Evolutionary conservation across 179 eudicot species (phyloP).

Genomic region (Silene vulgaris): DNA sequence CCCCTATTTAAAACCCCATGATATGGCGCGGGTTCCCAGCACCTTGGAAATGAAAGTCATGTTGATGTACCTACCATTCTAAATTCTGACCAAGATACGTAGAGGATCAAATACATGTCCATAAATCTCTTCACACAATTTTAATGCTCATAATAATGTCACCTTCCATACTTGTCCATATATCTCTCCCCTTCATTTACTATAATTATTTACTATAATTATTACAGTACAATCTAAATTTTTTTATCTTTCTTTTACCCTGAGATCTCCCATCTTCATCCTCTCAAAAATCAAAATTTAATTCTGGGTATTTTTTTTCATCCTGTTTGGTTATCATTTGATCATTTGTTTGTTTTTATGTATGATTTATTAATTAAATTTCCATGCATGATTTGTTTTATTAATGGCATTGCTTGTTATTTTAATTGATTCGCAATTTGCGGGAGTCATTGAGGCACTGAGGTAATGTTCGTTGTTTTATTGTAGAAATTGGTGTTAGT

Average conservation of each 20-base stretch:
- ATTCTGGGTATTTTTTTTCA: neutral
- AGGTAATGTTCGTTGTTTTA: neutral
- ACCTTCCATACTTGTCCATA: neutral
- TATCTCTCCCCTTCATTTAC: neutral
- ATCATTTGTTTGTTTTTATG: neutral
- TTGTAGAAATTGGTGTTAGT: neutral
- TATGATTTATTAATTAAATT: neutral
- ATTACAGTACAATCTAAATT: neutral
- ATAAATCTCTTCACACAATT: neutral
- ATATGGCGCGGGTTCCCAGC: neutral
- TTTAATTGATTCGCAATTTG: neutral
- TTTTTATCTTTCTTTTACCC: neutral
- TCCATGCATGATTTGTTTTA: neutral
- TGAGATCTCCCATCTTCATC: neutral
- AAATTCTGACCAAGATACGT: no score
- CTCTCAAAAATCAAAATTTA: neutral
- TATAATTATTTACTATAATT: neutral
- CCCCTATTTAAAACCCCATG: neutral
- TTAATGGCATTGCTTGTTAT: neutral
- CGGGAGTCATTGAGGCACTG: no score
- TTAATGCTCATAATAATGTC: neutral
- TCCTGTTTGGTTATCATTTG: neutral
- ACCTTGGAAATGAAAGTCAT: neutral
- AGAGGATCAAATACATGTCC: neutral
- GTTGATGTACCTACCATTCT: no score